Evolutionary conservation across 345 rosid genomes (phyloP).

Genomic region (Stellera chamaejasme): DNA sequence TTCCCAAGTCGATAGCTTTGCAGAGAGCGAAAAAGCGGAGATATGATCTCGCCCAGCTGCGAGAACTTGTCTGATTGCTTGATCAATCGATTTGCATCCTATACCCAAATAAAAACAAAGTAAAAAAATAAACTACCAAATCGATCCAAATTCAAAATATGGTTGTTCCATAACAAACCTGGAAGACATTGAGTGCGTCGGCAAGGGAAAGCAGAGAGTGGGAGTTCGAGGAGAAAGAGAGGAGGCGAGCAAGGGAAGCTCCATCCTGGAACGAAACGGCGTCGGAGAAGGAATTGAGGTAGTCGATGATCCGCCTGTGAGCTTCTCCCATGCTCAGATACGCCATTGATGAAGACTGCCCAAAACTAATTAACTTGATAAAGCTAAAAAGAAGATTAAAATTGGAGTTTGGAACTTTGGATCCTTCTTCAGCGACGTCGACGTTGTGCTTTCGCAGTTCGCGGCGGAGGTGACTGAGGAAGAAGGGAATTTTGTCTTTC

Average conservation of each 20-base stretch:
- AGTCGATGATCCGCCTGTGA: slow-evolving; percentile 76
- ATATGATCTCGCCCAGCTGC: slow-evolving; percentile 55
- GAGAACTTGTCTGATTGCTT: slow-evolving; percentile 71
- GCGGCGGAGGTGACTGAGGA: no score
- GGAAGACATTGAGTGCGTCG: slow-evolving; percentile 73
- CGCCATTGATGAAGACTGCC: slow-evolving; percentile 25
- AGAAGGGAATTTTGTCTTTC: no score
- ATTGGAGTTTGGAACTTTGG: no score
- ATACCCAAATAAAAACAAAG: slow-evolving; percentile 7
- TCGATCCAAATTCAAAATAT: background rate
- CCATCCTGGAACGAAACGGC: slow-evolving; percentile 67
- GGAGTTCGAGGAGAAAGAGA: slow-evolving; percentile 65
- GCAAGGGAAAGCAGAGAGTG: slow-evolving; percentile 59
- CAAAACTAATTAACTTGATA: no score
- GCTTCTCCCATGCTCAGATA: slow-evolving; percentile 81
- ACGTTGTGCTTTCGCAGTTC: no score
- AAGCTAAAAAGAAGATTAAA: no score
- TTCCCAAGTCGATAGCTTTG: slow-evolving; percentile 62
- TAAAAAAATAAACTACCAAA: background rate
- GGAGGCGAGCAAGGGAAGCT: slow-evolving; percentile 50
- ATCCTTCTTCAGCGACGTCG: no score
- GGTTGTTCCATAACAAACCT: slow-evolving; percentile 18
- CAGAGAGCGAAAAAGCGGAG: slow-evolving; percentile 65
- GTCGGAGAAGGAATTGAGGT: slow-evolving; percentile 65
- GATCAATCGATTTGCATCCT: slow-evolving; percentile 71